phyloP scores from a whole-genome alignment of 2,329 filamentous ascomycete genomes.

The Penicillium sp. region DNA sequence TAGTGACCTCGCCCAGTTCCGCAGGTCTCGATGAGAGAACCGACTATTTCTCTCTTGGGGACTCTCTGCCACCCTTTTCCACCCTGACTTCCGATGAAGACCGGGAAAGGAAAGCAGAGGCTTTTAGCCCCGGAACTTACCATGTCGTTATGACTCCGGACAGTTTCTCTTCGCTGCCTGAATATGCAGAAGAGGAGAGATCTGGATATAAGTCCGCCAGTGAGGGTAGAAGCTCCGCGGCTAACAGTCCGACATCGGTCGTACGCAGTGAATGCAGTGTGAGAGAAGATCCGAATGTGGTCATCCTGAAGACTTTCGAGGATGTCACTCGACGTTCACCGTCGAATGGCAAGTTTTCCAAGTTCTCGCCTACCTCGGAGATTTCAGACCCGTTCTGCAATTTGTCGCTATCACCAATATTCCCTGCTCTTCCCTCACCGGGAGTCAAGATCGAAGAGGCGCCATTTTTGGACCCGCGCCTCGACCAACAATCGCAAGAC shows the following conservation, averaged over 20 bases:
- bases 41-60: conserved; percentile 36
- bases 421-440: conserved; percentile 26
- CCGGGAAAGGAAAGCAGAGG: conserved; percentile 58
- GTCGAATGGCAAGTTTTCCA: conserved; percentile 31
- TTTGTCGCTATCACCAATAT: conserved; percentile 29
- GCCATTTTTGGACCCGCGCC: conserved; percentile 18
- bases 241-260: conserved; percentile 31
- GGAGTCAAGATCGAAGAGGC: conserved; percentile 24
- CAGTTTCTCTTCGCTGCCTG: conserved; percentile 55
- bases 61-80: conserved; percentile 58
- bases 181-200: conserved; percentile 49
- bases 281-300: conserved; percentile 49
- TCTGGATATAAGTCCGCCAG: conserved; percentile 22
- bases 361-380: conserved; percentile 39
- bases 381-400: conserved; percentile 29
- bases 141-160: conserved; percentile 57
- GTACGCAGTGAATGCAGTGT: conserved; percentile 21
- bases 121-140: conserved; percentile 55
- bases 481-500: conserved; percentile 33
- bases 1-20: conserved; percentile 33
- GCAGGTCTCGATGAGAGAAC: conserved; percentile 24
- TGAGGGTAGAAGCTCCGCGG: conserved; percentile 28
- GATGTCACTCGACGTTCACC: conserved; percentile 42
- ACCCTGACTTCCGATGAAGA: conserved; percentile 59
- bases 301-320: conserved; percentile 55